Base-by-base conservation (phyloP, 108 stramenopile species). In the Fragilariopsis cylindrus region DNA sequence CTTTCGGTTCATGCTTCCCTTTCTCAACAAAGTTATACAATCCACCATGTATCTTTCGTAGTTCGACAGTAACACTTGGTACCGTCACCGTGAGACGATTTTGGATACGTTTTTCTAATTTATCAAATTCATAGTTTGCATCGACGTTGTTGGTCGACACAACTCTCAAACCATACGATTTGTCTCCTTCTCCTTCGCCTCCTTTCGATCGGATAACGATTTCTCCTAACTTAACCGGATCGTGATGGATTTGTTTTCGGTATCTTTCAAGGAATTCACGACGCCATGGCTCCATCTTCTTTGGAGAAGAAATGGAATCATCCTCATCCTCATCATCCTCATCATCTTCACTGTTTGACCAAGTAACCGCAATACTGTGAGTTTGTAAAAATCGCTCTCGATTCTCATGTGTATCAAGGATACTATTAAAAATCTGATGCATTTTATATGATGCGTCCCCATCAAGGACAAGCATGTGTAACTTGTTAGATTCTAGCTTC, bases 391-490 rank as follows among this genome's bases (percentile, higher is more conserved):
- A 60, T 5, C 19, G 7, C 5, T 50, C 39, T 4, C 69, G 69
- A 44, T 65, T 19, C 0, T 42, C 0, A 11, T 15, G n/a, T 21
- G 3, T 6, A 15, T 16, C 16, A 8, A 79, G 47, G 65, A 86
- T 48, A 6, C 69, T 74, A 42, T 71, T 39, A 13, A 79, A 44
- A 21, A 86, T 75, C 44, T 74, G 81, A 13, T 50, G 64, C 43
- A 80, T 63, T 19, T 47, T 48, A 3, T 13, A 53, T 16, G 81
- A 54, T 5, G 76, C 79, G 15, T 16, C 19, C 5, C 21, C 21
- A 72, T 86, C 85, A 19, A 86, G 15, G 11, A 82, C 63, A 2
- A 86, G 39, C 44, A 75, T 56, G 21, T 76, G 50, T 48, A 80
- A 47, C 11, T 68, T 58, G 40, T 73, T 65, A n/a, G 48, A 58